A percentile compares a stretch with the other conserved stretches of the same genome.
These are phyloP conservation scores for Chrysophaeum taylorii DNA, from an alignment of 352 stramenopile species.

Conservation along the genomic window DNA sequence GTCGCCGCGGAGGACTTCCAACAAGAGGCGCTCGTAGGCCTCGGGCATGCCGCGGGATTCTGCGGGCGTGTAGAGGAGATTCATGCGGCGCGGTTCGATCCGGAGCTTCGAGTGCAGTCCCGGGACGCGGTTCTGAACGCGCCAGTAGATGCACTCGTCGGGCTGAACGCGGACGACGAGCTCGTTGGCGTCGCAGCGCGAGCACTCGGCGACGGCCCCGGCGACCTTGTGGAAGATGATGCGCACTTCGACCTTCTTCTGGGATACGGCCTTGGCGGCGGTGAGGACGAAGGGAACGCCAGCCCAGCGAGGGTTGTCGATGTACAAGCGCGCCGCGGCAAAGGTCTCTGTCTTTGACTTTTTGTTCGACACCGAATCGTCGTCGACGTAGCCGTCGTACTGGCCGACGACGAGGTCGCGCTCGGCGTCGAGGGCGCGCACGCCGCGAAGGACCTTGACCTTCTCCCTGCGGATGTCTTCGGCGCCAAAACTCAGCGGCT, in stretches of 20 bases:
- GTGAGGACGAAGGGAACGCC: slow-evolving; percentile 98
- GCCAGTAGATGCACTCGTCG: slow-evolving; percentile 89
- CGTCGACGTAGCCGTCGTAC: slow-evolving; percentile 92
- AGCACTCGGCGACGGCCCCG: slow-evolving; percentile 45
- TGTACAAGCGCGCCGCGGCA: slow-evolving; percentile 53
- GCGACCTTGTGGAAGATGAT: slow-evolving; percentile 89
- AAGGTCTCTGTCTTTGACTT: slow-evolving; percentile 53
- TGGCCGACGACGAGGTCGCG: slow-evolving; percentile 89
- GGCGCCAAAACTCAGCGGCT: slow-evolving; percentile 57
- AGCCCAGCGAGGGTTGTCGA: slow-evolving; percentile 87
- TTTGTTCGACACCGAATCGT: slow-evolving; percentile 83
- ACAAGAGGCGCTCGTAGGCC: slow-evolving; percentile 91
- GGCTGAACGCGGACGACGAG: slow-evolving; percentile 93
- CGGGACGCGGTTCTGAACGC: slow-evolving; percentile 45
- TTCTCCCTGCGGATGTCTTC: slow-evolving; percentile 93
- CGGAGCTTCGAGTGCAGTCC: slow-evolving; percentile 14
- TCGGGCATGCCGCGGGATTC: slow-evolving; percentile 63
- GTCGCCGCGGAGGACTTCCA: slow-evolving; percentile 88
- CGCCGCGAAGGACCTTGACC: slow-evolving; percentile 90
- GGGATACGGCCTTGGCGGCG: slow-evolving; percentile 91
- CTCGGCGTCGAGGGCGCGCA: slow-evolving; percentile 76
- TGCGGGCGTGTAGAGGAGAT: slow-evolving; percentile 12
- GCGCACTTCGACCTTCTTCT: slow-evolving; percentile 90
- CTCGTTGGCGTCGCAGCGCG: slow-evolving; percentile 69
- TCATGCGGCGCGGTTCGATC: slow-evolving; percentile 1